Conservation (phyloP, 805 yeast species). For the Tetrapisispora taiwanensis region DNA sequence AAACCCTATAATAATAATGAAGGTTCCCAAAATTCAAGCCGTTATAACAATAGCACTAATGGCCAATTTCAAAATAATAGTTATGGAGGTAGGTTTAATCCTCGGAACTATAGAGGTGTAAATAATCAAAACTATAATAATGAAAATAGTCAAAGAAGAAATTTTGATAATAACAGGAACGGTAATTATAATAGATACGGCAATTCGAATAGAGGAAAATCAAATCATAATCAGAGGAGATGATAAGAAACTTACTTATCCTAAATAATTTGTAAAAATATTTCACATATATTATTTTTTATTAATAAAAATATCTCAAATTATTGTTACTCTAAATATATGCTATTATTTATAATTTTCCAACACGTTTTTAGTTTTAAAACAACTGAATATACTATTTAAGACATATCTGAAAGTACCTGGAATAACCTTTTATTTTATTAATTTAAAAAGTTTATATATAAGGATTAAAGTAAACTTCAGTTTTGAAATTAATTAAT, state of each 20-base stretch:
- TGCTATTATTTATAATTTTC: too few relatives aligned
- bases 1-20: conserved; percentile 1
- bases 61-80: neutral
- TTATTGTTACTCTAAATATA: too few relatives aligned
- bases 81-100: conserved; percentile 4
- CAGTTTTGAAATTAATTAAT: too few relatives aligned
- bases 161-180: conserved; percentile 8
- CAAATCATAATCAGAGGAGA: conserved; percentile 1
- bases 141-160: conserved; percentile 4
- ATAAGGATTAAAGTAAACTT: too few relatives aligned
- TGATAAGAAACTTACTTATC: neutral
- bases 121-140: conserved; percentile 1
- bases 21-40: conserved; percentile 2
- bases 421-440: too few relatives aligned
- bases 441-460: too few relatives aligned
- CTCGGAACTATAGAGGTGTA: conserved; percentile 3
- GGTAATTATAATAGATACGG: conserved; percentile 5
- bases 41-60: neutral
- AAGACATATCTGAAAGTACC: too few relatives aligned
- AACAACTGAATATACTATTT: too few relatives aligned
- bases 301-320: too few relatives aligned
- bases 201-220: neutral
- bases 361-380: too few relatives aligned
- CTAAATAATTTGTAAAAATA: too few relatives aligned
- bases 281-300: too few relatives aligned